A percentile compares a stretch with the other conserved stretches of the same genome.
phyloP scores from a whole-genome alignment of 768 basidiomycete genomes.

The Thelephora aurantiotincta region DNA sequence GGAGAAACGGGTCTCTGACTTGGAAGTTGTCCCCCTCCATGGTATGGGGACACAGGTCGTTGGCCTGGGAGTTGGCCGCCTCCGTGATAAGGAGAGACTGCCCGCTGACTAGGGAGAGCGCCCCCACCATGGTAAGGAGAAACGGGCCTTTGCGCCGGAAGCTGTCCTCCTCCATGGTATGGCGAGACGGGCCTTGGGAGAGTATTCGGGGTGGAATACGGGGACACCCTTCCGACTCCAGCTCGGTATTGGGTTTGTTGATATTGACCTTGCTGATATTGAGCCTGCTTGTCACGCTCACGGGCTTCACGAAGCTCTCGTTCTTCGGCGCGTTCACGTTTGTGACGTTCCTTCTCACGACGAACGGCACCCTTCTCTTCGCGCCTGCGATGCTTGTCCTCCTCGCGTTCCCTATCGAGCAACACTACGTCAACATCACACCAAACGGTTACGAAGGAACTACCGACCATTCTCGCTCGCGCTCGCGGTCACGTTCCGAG shows the following conservation, averaged over 20 bases:
- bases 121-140: conserved; percentile 11
- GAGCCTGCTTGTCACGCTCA: conserved; percentile 5
- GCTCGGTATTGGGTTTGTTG: too few relatives aligned
- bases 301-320: conserved; percentile 9
- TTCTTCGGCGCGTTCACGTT: conserved; percentile 13
- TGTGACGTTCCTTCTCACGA: conserved; percentile 24
- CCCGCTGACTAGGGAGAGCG: conserved; percentile 6
- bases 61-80: background rate
- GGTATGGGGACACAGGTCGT: conserved; percentile 11
- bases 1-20: conserved; percentile 8
- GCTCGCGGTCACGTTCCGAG: background rate
- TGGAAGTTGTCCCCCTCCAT: conserved; percentile 5
- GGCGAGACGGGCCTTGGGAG: conserved; percentile 10
- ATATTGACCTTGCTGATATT: too few relatives aligned
- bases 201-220: conserved; percentile 6
- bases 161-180: conserved; percentile 3
- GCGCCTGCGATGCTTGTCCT: conserved; percentile 35
- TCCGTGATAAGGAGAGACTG: conserved; percentile 5
- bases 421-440: background rate
- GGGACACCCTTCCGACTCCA: background rate
- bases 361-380: conserved; percentile 15
- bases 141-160: background rate
- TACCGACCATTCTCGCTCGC: background rate
- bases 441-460: background rate
- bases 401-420: conserved; percentile 22